Percentiles rank a stretch among this genome's conserved stretches.
Conservation (phyloP, 805 yeast species). For the Yamadazyma insecticola region DNA sequence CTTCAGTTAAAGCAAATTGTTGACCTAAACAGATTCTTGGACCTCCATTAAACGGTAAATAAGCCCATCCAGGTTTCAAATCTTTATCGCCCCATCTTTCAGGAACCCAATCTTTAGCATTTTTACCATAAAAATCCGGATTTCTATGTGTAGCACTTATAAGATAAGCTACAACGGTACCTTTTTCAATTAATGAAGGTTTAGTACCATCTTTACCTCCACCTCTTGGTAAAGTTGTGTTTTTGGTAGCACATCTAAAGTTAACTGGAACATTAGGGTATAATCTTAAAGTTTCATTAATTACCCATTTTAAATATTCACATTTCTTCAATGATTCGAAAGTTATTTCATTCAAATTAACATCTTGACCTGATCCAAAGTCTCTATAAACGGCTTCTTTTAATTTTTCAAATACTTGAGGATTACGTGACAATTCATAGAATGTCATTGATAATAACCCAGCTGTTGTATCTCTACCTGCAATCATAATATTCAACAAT, state of each 20-base stretch:
- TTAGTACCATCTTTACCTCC: conserved; percentile 32
- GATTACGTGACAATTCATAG: conserved; percentile 30
- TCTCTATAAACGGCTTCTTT: conserved; percentile 19
- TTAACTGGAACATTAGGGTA: conserved; percentile 35
- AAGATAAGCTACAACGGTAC: conserved; percentile 34
- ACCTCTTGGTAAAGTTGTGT: conserved; percentile 32
- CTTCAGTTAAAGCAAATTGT: conserved; percentile 53
- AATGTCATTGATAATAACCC: conserved; percentile 26
- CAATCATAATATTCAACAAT: conserved; percentile 36
- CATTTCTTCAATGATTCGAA: conserved; percentile 32
- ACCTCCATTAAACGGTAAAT: conserved; percentile 52
- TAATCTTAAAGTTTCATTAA: conserved; percentile 28
- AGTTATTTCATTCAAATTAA: conserved; percentile 19
- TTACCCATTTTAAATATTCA: conserved; percentile 26
- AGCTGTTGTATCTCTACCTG: conserved; percentile 38
- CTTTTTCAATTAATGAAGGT: conserved; percentile 42
- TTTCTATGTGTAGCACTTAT: conserved; percentile 42
- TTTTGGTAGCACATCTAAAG: conserved; percentile 24
- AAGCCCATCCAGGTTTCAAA: conserved; percentile 40
- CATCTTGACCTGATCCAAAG: conserved; percentile 25
- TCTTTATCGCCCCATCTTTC: conserved; percentile 43
- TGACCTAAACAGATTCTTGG: conserved; percentile 54
- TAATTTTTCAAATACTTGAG: conserved; percentile 23
- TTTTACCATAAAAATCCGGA: conserved; percentile 38
- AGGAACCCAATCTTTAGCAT: conserved; percentile 41